phyloP scores from a whole-genome alignment of 164 flowering plant species.

The Sextonia rubra region DNA sequence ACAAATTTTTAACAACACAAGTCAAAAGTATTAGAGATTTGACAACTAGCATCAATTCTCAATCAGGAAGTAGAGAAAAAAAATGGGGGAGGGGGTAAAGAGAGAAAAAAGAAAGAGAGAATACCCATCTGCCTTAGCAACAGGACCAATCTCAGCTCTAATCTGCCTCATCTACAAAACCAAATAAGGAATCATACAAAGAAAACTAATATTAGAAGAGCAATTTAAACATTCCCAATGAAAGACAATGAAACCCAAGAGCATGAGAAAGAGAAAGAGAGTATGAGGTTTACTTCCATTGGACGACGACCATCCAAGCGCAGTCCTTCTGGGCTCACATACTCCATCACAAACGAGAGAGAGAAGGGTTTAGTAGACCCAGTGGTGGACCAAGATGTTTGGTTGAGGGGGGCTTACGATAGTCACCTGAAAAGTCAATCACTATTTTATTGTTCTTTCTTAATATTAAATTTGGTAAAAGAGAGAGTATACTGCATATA shows the following conservation, averaged over 20 bases:
- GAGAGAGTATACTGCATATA: no score
- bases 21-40: not conserved
- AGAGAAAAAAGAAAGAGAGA: not conserved
- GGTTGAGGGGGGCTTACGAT: no score
- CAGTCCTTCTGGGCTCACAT: conserved; percentile 87
- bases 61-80: not conserved
- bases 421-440: no score
- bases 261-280: conserved; percentile 8
- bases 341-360: conserved; percentile 47
- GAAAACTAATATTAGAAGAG: not conserved
- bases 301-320: conserved; percentile 96
- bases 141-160: conserved; percentile 71
- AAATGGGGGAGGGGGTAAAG: not conserved
- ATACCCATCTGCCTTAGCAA: conserved; percentile 92
- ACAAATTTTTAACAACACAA: conserved; percentile 8
- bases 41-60: not conserved
- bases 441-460: no score
- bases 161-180: conserved; percentile 77
- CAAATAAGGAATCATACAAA: not conserved
- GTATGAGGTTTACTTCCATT: conserved; percentile 50
- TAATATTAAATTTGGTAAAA: no score
- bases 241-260: conserved; percentile 4
- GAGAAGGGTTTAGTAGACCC: no score
- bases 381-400: no score
- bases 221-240: not conserved